Percentiles rank a stretch among this genome's conserved stretches.
Evolutionary conservation across 139 green algal genomes (phyloP).

Genomic region (Pleodorina starrii): DNA sequence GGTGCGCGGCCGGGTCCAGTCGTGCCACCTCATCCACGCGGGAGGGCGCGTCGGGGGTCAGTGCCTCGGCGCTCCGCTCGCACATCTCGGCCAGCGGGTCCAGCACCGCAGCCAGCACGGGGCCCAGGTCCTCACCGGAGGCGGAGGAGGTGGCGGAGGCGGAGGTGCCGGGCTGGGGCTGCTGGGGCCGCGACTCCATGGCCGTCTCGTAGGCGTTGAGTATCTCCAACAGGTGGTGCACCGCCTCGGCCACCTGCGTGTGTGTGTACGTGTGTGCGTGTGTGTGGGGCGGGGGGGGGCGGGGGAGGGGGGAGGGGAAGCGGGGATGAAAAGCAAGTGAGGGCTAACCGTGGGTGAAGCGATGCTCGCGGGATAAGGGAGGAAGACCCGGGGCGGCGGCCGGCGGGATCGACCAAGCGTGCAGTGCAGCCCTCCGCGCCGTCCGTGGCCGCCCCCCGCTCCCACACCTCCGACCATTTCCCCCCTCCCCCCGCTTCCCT

Average conservation of each 20-base stretch:
- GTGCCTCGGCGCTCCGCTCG: constrained; percentile 64
- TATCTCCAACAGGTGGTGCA: constrained; percentile 77
- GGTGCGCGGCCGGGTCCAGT: constrained; percentile 71
- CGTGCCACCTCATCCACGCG: constrained; percentile 66
- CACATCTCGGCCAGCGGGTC: constrained; percentile 83
- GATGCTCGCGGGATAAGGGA: no score
- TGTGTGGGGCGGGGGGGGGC: not conserved
- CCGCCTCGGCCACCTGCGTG: constrained; percentile 73
- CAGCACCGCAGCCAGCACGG: constrained; percentile 76
- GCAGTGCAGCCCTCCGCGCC: no score
- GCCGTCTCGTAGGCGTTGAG: constrained; percentile 74
- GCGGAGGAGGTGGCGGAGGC: no score
- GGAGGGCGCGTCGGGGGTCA: constrained; percentile 64
- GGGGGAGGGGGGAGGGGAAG: not conserved
- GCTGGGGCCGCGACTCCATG: constrained; percentile 50
- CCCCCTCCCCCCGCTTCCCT: no score
- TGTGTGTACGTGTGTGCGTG: not conserved
- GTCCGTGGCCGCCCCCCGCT: no score
- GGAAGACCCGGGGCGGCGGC: no score
- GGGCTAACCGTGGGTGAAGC: no score
- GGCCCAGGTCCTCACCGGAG: constrained; percentile 38
- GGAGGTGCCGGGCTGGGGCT: no score
- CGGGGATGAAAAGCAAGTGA: no score
- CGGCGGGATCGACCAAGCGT: no score
- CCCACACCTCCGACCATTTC: no score